A percentile compares a stretch with the other conserved stretches of the same genome.
These are phyloP conservation scores for Fagopyrum homotropicum DNA, from an alignment of 148 eudicot species.

Conservation along the genomic window DNA sequence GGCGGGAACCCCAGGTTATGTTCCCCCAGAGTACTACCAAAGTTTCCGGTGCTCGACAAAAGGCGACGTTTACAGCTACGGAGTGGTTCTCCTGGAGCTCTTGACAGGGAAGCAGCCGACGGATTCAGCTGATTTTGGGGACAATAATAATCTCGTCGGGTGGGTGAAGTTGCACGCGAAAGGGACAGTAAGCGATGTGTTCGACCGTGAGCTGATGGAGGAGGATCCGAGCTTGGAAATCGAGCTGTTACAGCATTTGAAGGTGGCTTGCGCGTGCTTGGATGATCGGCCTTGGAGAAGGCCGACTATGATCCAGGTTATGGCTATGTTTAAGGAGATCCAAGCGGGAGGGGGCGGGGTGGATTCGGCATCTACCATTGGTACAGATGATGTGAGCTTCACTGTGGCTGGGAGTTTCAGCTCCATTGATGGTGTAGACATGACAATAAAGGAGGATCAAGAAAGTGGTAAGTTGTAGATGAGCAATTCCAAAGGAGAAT, in stretches of 20 bases:
- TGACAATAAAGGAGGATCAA: conserved; percentile 1
- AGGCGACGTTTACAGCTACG: conserved; percentile 96
- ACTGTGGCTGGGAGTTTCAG: conserved; percentile 7
- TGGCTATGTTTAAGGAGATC: conserved; percentile 93
- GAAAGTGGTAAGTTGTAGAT: not conserved
- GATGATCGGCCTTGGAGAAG: conserved; percentile 75
- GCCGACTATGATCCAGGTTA: conserved; percentile 93
- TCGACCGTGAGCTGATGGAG: conserved; percentile 53
- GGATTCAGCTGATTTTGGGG: conserved; percentile 81
- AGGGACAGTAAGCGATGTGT: conserved; percentile 51
- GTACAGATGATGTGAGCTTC: not conserved
- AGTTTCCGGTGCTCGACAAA: conserved; percentile 67
- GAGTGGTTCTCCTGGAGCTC: conserved; percentile 79
- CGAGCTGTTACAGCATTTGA: conserved; percentile 66
- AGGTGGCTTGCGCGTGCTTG: conserved; percentile 79
- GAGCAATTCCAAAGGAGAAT: not conserved
- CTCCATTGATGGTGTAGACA: not conserved
- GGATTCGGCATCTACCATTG: conserved; percentile 13
- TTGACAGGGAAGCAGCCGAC: conserved; percentile 78
- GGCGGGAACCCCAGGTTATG: conserved; percentile 92
- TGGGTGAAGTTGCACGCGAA: conserved; percentile 83
- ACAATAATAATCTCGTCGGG: conserved; percentile 86
- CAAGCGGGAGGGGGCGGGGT: conserved; percentile 75
- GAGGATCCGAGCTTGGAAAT: conserved; percentile 54
- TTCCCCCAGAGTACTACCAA: conserved; percentile 84